Evolutionary conservation across 306 rosid genomes (phyloP).

Genomic region (Acmispon strigosus): DNA sequence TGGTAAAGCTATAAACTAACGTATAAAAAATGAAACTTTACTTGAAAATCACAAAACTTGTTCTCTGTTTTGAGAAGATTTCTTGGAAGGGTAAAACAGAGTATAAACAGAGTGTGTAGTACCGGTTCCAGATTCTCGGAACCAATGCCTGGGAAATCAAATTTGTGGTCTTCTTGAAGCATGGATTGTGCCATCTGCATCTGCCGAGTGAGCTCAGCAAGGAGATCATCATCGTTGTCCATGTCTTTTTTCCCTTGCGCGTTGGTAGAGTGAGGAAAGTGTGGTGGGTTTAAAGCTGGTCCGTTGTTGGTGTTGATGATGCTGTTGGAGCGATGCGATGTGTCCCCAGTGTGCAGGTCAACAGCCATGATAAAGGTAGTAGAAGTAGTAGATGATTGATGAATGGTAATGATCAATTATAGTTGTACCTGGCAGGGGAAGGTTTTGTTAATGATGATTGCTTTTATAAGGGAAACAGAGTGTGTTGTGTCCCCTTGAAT

Average conservation of each 20-base stretch:
- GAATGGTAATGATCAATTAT: background rate
- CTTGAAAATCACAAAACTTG: background rate
- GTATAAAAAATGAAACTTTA: background rate
- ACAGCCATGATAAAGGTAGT: slow-evolving; percentile 34
- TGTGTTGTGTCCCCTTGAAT: background rate
- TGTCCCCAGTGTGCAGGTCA: slow-evolving; percentile 31
- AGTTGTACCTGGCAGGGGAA: background rate
- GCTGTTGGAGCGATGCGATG: background rate
- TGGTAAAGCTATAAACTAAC: background rate
- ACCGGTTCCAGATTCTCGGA: slow-evolving; percentile 38
- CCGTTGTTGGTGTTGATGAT: background rate
- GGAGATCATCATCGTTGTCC: slow-evolving; percentile 31
- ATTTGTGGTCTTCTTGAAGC: slow-evolving; percentile 36
- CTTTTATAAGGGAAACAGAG: background rate
- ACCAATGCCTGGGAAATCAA: background rate
- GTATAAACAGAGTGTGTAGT: background rate
- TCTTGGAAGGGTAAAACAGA: too few relatives aligned
- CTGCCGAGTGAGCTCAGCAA: slow-evolving; percentile 42
- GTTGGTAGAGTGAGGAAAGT: background rate
- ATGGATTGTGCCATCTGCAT: slow-evolving; percentile 37
- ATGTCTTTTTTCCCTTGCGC: background rate
- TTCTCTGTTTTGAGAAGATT: background rate
- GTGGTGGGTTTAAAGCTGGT: background rate
- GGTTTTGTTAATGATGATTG: background rate
- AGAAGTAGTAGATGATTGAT: background rate